Conservation (phyloP, 2,329 filamentous ascomycete genomes). For the Amphichorda felina region DNA sequence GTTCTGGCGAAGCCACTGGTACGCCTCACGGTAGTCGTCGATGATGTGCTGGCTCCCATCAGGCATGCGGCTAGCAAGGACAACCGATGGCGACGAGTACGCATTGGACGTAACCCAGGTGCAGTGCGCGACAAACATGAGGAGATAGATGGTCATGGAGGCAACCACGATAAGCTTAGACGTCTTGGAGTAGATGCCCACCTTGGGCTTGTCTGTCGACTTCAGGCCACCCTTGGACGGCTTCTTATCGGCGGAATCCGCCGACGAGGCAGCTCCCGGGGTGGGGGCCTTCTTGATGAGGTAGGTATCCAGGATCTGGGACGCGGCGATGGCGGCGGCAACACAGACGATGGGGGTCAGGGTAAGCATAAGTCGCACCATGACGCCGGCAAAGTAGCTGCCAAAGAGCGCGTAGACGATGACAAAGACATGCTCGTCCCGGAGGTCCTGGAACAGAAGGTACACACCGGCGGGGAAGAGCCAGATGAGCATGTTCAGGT, state of each 20-base stretch:
- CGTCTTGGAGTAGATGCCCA: slow-evolving; percentile 72
- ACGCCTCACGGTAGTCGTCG: slow-evolving; percentile 97
- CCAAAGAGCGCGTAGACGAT: slow-evolving; percentile 94
- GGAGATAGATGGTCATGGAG: slow-evolving; percentile 64
- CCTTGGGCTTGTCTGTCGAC: slow-evolving; percentile 57
- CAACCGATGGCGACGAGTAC: slow-evolving; percentile 95
- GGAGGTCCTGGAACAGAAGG: slow-evolving; percentile 88
- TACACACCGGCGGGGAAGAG: slow-evolving; percentile 97
- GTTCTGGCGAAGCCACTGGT: slow-evolving; percentile 98
- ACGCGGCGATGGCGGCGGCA: slow-evolving; percentile 78
- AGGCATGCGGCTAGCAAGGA: slow-evolving; percentile 81
- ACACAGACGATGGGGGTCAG: slow-evolving; percentile 94
- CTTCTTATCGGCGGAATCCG: slow-evolving; percentile 27
- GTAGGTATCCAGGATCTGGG: slow-evolving; percentile 81
- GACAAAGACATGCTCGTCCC: slow-evolving; percentile 95
- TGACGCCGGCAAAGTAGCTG: slow-evolving; percentile 97
- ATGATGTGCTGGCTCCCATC: slow-evolving; percentile 98
- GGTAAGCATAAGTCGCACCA: slow-evolving; percentile 98
- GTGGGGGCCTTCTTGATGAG: slow-evolving; percentile 54
- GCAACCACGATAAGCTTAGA: slow-evolving; percentile 72
- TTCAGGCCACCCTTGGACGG: slow-evolving; percentile 55
- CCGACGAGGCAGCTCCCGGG: slow-evolving; percentile 26
- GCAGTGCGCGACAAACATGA: slow-evolving; percentile 93
- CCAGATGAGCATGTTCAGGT: slow-evolving; percentile 97
- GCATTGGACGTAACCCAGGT: slow-evolving; percentile 99